phyloP scores from a whole-genome alignment of 129 eudicot species.

The Chrysanthemum makinoi region DNA sequence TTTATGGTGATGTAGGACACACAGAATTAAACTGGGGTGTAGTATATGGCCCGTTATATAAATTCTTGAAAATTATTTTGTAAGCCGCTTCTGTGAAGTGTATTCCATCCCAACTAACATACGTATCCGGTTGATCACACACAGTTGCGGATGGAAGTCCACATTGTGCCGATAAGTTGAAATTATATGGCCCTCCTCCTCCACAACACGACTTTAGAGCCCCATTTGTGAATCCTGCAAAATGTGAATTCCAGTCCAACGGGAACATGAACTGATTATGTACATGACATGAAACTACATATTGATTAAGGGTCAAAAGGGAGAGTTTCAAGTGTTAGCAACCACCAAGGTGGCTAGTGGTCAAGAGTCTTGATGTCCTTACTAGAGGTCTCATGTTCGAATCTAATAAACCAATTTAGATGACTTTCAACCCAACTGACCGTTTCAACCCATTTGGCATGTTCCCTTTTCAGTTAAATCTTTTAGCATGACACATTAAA shows the following conservation, averaged over 20 bases:
- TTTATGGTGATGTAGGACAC: constrained; percentile 14
- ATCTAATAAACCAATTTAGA: background rate
- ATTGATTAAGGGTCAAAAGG: background rate
- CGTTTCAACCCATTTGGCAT: background rate
- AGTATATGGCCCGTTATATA: constrained; percentile 20
- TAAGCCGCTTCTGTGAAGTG: constrained; percentile 23
- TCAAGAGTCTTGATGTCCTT: too few species aligned
- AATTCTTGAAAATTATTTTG: constrained; percentile 13
- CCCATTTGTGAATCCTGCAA: constrained; percentile 24
- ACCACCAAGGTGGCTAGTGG: too few species aligned
- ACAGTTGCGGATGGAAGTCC: constrained; percentile 18
- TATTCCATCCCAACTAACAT: constrained; percentile 34
- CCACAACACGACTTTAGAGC: constrained; percentile 32
- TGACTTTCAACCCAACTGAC: background rate
- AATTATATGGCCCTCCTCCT: constrained; percentile 26
- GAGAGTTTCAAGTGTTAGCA: too few species aligned
- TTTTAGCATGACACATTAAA: background rate
- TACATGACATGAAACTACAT: background rate
- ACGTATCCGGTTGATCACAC: constrained; percentile 28
- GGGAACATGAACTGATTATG: background rate
- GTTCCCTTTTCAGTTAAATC: background rate
- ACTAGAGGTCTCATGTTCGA: too few species aligned
- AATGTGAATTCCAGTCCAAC: constrained; percentile 2
- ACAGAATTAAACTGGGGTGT: constrained; percentile 10
- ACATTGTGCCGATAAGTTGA: background rate